Evolutionary conservation across 2,329 filamentous ascomycete genomes (phyloP), one percentile per base, ranked within the genome.

Genomic region (Biscogniauxia mediterranea): DNA sequence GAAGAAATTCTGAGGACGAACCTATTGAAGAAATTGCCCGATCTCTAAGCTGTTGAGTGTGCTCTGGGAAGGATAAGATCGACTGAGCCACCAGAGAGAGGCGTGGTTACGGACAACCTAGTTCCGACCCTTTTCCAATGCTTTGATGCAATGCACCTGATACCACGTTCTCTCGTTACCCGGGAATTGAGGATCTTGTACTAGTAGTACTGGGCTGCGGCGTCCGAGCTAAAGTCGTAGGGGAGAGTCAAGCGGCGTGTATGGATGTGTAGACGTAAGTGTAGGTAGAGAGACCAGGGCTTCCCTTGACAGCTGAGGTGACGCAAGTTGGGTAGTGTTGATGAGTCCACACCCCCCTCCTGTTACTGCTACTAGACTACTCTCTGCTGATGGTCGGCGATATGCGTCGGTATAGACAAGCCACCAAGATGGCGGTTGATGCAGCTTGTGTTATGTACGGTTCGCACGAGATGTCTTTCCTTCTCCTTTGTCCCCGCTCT

Each of bases 341-440:
- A 70, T 71, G 65, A 68, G 53, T 56, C 60, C 68, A 69, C 69
- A 32, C 70, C 69, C 68, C 64, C 63, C 55, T 58, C 38, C 38
- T 46, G 13, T n/a, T 46, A 17, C 15, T 46, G 6, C 15, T 17
- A 46, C 23, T 23, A 5, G 17, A 13, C 15, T 59, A 55, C 59
- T 61, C 28, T 58, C 52, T 60, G 57, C 61, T 57, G 42, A 49
- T 46, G 21, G 32, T n/a, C 23, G 50, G 21, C 11, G 32, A 46
- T 54, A 51, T 55, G 42, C 26, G 21, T 38, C 50, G 25, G 56
- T 55, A 64, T 59, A 53, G 51, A 63, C 52, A 60, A 60, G 61
- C 54, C 62, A n/a, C 52, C 49, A 32, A 52, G 55, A 56, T 63
- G 54, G 57, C 65, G 59, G 63, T 57, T 60, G 60, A 67, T 65